Percentiles rank a stretch among this genome's conserved stretches.
phyloP scores from a whole-genome alignment of 441 rosid genomes.

The Sinapis alba region DNA sequence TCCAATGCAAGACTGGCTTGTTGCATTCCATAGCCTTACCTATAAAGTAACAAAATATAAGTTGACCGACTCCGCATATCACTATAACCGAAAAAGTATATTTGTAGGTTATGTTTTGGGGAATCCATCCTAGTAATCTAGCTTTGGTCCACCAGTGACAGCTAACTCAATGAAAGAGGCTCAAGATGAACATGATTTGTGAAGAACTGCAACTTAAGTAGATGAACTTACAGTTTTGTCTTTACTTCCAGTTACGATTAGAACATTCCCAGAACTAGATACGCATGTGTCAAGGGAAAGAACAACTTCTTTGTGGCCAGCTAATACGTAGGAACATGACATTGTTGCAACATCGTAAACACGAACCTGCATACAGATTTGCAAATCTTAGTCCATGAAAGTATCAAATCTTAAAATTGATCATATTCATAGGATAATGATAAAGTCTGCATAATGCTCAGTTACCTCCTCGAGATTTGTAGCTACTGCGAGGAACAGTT shows the following conservation, averaged over 20 bases:
- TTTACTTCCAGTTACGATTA: conserved; percentile 88
- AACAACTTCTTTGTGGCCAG: conserved; percentile 85
- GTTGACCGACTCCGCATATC: neutral
- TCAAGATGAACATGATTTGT: neutral
- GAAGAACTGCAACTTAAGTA: conserved; percentile 23
- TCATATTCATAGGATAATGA: conserved; percentile 23
- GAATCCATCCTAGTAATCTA: conserved; percentile 16
- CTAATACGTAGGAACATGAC: conserved; percentile 92
- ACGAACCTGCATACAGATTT: conserved; percentile 66
- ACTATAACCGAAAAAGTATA: neutral
- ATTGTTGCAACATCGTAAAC: conserved; percentile 86
- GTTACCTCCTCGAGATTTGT: conserved; percentile 94
- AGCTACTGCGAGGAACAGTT: conserved; percentile 86
- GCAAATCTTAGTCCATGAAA: conserved; percentile 21
- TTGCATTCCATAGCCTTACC: conserved; percentile 93
- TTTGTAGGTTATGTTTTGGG: conserved; percentile 3
- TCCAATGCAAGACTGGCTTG: conserved; percentile 73
- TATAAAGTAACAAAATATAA: conserved; percentile 40
- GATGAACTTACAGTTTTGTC: conserved; percentile 73
- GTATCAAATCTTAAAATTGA: conserved; percentile 8
- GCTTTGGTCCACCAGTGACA: neutral
- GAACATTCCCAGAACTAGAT: conserved; percentile 62
- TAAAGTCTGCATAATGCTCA: conserved; percentile 11
- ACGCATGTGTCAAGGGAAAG: conserved; percentile 82
- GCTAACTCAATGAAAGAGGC: conserved; percentile 7